Base-by-base conservation (phyloP, 2,329 filamentous ascomycete species). In the Diaporthe longicolla region DNA sequence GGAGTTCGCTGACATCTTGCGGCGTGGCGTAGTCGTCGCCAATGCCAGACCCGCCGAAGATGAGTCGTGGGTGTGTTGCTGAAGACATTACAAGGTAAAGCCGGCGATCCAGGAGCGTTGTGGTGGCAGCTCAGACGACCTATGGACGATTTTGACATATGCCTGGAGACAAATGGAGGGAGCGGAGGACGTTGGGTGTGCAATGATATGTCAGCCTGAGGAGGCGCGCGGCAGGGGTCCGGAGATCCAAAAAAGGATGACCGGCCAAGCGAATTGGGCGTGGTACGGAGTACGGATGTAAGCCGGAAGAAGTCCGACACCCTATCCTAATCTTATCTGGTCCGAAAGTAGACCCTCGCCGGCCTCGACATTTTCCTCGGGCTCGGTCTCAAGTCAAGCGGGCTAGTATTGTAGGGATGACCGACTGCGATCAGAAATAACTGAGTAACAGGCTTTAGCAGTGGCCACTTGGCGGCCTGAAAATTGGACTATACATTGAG, bases 41-140 rank as follows among this genome's bases (percentile, higher is more conserved):
- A 32, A 66, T 66, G 40, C n/a, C 8, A 17, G 61, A 43, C 11
- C 61, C 61, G 40, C 61, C 61, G 32, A 66, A 66, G 10, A 50
- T 43, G 24, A 66, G 35, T 19, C 61, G 61, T 21, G 40, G 61
- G 29, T 66, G 52, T 55, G 52, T 15, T 55, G 24, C 24, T 55
- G 52, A 26, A 32, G 52, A 55, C 52, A 55, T 55, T 13, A 26
- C 21, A 15, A 55, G 26, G 26, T 55, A 5, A 32, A 29, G 24
- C 52, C 11, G 5, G 24, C 17, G 24, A 55, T 32, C 8, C 13
- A 32, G 26, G 5, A 19, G 52, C 11, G 52, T 55, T 55, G 52
- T 8, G 10, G 52, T 55, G 26, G 52, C 26, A 29, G 26, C 26
- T 6, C 7, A 17, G 15, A 55, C 15, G 52, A 32, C 15, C 24